Conservation (phyloP, 1,284 basidiomycete genomes). For the Nidula niveotomentosa region DNA sequence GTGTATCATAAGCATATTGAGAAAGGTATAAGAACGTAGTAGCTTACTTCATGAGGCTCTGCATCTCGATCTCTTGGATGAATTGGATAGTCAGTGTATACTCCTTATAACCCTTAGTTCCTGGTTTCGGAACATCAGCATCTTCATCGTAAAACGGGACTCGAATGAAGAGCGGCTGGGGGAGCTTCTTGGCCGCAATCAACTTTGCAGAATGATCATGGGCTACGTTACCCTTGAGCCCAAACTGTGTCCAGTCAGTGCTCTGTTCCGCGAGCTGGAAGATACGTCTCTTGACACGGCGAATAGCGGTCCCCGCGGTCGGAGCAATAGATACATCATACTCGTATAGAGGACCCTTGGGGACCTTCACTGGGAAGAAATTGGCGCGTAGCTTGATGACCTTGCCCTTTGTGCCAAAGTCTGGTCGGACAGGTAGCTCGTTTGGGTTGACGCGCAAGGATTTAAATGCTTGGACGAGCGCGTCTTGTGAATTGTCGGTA, state of each 20-base stretch:
- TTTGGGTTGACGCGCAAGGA: constrained; percentile 37
- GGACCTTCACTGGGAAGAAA: constrained; percentile 70
- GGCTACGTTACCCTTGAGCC: constrained; percentile 56
- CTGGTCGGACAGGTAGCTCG: constrained; percentile 66
- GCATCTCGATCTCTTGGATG: constrained; percentile 56
- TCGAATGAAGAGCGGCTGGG: constrained; percentile 56
- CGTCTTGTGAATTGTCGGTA: constrained; percentile 52
- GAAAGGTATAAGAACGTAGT: neutral
- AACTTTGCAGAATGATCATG: constrained; percentile 71
- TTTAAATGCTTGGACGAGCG: constrained; percentile 51
- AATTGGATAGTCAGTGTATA: constrained; percentile 66
- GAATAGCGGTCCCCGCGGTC: constrained; percentile 40
- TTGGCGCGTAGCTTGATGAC: constrained; percentile 69
- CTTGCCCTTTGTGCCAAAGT: constrained; percentile 60
- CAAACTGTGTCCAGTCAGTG: constrained; percentile 50
- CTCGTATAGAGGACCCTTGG: constrained; percentile 61
- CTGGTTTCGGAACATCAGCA: constrained; percentile 36
- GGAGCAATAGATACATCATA: constrained; percentile 70
- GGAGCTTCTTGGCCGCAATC: constrained; percentile 53
- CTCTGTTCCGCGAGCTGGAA: constrained; percentile 70
- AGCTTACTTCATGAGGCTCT: constrained; percentile 53
- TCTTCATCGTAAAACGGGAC: constrained; percentile 69
- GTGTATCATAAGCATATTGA: constrained; percentile 11
- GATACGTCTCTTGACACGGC: constrained; percentile 65
- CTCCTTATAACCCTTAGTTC: constrained; percentile 36